These are phyloP conservation scores for Cyclotella baltica DNA, from an alignment of 108 stramenopile species.

Conservation along the genomic window DNA sequence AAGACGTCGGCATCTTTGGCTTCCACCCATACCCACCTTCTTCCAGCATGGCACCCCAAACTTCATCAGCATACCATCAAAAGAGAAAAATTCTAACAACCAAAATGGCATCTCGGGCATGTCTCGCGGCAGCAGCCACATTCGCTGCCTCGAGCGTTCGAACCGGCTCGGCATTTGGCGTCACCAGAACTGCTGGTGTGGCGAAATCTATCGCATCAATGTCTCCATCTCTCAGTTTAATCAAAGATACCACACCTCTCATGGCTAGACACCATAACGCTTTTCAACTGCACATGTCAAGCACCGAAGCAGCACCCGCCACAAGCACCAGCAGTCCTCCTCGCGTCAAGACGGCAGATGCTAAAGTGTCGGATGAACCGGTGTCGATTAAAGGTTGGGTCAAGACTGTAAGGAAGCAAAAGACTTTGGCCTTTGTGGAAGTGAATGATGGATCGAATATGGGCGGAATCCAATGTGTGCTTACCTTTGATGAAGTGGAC, in stretches of 20 bases:
- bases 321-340: constrained; percentile 35
- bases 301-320: constrained; percentile 19
- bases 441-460: constrained; percentile 97
- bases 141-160: constrained; percentile 25
- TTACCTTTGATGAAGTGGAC: constrained; percentile 74
- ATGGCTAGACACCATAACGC: background rate
- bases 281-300: constrained; percentile 36
- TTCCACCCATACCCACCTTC: background rate
- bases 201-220: background rate
- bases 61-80: background rate
- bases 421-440: constrained; percentile 96
- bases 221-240: background rate
- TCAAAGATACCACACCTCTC: background rate
- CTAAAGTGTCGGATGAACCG: constrained; percentile 70
- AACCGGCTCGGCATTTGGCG: constrained; percentile 22
- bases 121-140: constrained; percentile 28
- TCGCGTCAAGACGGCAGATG: constrained; percentile 78
- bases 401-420: constrained; percentile 96
- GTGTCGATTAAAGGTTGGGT: constrained; percentile 97
- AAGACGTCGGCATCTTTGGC: too few relatives aligned
- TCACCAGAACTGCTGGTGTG: background rate
- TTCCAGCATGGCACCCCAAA: constrained; percentile 20
- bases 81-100: constrained; percentile 20
- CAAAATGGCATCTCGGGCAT: constrained; percentile 60
- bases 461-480: constrained; percentile 92